Evolutionary conservation across 371 early-diverging fungal genomes (phyloP).

Genomic region (Chytridiales sp.): DNA sequence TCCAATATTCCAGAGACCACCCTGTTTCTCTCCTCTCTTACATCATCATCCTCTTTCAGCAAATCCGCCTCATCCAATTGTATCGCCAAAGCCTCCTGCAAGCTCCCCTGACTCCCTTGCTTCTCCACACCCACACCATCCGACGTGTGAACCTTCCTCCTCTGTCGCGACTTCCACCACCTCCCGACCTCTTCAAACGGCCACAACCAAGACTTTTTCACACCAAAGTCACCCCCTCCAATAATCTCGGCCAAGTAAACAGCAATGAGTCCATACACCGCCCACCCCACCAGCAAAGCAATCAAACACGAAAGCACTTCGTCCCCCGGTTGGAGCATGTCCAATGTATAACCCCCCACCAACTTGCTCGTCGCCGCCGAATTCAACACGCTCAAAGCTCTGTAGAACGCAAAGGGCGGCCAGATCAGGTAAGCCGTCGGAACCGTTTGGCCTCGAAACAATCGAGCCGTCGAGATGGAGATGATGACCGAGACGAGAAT

Average conservation of each 20-base stretch:
- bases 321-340: constrained; percentile 31
- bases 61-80: too few species aligned
- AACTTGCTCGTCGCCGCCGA: too few species aligned
- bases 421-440: constrained; percentile 59
- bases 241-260: constrained; percentile 54
- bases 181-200: constrained; percentile 53
- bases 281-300: constrained; percentile 47
- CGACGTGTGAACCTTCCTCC: too few species aligned
- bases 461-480: constrained; percentile 41
- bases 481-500: constrained; percentile 60
- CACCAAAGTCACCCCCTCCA: constrained; percentile 64
- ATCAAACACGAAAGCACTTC: constrained; percentile 53
- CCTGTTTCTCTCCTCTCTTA: neutral
- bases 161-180: too few species aligned
- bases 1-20: constrained; percentile 26
- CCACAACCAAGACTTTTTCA: constrained; percentile 62
- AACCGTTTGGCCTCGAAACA: constrained; percentile 32
- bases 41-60: too few species aligned
- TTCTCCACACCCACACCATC: too few species aligned
- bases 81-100: too few species aligned
- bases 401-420: constrained; percentile 59
- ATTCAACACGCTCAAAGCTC: constrained; percentile 15
- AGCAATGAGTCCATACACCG: constrained; percentile 52
- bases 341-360: too few species aligned
- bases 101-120: too few species aligned